These are phyloP conservation scores for Xylaria sp. DNA, from an alignment of 2,329 filamentous ascomycete species.

Conservation along the genomic window DNA sequence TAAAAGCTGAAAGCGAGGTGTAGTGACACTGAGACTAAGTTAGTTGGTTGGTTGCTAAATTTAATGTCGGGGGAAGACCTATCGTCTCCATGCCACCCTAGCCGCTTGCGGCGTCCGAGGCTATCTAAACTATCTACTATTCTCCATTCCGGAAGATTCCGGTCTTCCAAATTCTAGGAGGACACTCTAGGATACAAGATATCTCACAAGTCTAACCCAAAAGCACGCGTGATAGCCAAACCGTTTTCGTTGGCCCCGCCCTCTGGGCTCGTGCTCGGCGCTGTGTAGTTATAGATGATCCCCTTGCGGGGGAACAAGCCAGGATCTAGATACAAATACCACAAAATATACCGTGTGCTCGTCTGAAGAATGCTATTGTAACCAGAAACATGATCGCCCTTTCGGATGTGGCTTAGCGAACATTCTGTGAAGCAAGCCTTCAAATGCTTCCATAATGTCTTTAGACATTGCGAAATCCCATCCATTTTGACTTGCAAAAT, in stretches of 20 bases:
- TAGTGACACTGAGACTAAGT: no score
- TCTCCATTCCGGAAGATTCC: no score
- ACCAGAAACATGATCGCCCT: not conserved
- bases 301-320: not conserved
- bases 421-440: constrained; percentile 11
- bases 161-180: not conserved
- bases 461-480: constrained; percentile 1
- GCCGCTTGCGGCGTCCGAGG: not conserved
- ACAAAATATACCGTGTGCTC: not conserved
- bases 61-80: not conserved
- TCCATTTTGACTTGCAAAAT: not conserved
- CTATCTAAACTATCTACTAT: not conserved
- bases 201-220: not conserved
- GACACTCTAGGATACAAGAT: not conserved
- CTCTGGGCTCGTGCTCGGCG: not conserved
- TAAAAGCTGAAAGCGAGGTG: no score
- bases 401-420: not conserved
- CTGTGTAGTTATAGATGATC: not conserved
- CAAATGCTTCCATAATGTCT: constrained; percentile 8
- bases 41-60: not conserved
- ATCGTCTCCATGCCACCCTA: not conserved
- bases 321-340: not conserved
- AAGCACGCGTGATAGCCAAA: not conserved
- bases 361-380: not conserved
- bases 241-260: not conserved